Evolutionary conservation across 164 flowering plant species (phyloP).

Genomic region (Tetracentron sinense): DNA sequence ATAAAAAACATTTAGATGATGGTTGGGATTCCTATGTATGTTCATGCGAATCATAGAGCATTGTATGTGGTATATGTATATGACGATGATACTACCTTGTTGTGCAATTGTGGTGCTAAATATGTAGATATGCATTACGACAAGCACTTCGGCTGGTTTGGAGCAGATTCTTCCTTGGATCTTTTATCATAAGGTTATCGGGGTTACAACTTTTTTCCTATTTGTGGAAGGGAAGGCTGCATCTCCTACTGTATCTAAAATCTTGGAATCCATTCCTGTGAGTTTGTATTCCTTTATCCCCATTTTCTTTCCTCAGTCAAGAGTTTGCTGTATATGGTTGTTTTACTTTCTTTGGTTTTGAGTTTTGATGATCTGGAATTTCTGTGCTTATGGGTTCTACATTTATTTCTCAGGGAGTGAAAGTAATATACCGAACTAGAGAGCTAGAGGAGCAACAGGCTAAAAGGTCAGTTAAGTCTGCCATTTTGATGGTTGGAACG

Average conservation of each 20-base stretch:
- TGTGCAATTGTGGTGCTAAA: background rate
- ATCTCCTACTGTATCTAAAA: constrained; percentile 69
- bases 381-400: constrained; percentile 1
- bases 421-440: constrained; percentile 77
- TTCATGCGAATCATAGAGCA: background rate
- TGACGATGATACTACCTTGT: background rate
- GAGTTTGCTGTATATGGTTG: background rate
- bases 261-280: constrained; percentile 83
- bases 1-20: background rate
- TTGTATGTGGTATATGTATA: background rate
- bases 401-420: constrained; percentile 64
- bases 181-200: constrained; percentile 89
- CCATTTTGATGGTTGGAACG: background rate
- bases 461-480: constrained; percentile 50
- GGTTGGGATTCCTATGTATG: background rate
- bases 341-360: background rate
- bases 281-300: constrained; percentile 24
- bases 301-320: background rate
- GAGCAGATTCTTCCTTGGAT: constrained; percentile 97
- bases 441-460: constrained; percentile 95
- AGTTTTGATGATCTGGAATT: constrained; percentile 4
- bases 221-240: constrained; percentile 99
- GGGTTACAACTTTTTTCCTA: constrained; percentile 79
- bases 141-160: constrained; percentile 92
- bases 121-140: constrained; percentile 64